Base-by-base conservation (phyloP, 2,329 filamentous ascomycete genomes). In the Alternaria longipes region DNA sequence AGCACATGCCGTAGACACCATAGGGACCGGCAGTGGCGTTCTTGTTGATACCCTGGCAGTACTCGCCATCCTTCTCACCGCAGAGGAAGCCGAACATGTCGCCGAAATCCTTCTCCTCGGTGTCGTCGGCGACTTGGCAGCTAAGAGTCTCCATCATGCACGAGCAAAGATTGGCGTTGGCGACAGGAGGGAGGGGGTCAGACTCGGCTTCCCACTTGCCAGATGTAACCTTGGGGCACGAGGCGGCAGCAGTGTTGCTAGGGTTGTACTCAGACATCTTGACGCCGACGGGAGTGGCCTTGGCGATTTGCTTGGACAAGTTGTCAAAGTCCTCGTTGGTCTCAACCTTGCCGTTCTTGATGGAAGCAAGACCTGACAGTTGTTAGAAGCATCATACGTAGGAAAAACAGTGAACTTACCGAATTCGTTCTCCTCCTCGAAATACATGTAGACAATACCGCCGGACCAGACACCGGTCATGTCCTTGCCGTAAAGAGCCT, bases 381-480 rank as follows among this genome's bases (percentile, higher is more conserved):
- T 64, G 53, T 69, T 60, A 62, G 64, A 47, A 40, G 26, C n/a
- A 45, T 20, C 18, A 3, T 14, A 45, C 5, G 36, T 12, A 20
- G 16, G 3, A 28, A 4, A 32, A 8, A 20, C n/a, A 40, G 1
- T 24, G 24, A 20, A 73, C 84, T 70, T 81, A 90, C 91, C 95
- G 75, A 92, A 99, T 78, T 97, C 84, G 84, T 98, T 98, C 62
- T 79, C 83, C 80, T 97, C 94, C 84, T 97, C 86, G 84, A 93
- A 94, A 85, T 95, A 99, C 93, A 97, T 97, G 87, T 98, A 99
- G 78, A 98, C 93, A 69, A 99, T 97, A 81, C 94, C 95, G 72
- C 95, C 95, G 58, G 92, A 96, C 88, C 95, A 95, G 75, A 97
- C 92, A 9, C 81, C 80, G 28, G 89, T 91, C 95, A 99, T 99